These are phyloP conservation scores for Centella asiatica DNA, from an alignment of 129 eudicot genomes.

Conservation along the genomic window DNA sequence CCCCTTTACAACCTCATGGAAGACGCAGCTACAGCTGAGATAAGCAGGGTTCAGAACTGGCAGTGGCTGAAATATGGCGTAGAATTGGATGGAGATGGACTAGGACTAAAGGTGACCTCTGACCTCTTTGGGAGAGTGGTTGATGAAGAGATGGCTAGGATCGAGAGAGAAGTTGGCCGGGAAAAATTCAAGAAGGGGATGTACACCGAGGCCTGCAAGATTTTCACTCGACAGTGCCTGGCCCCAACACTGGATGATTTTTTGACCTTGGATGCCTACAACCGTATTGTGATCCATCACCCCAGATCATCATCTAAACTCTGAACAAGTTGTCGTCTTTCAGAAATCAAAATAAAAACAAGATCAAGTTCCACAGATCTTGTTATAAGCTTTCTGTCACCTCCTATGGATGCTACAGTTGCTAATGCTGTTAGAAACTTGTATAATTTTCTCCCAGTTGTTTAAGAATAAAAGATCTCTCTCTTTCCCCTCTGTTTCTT, in stretches of 20 bases:
- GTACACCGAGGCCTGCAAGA: constrained; percentile 74
- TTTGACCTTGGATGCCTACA: constrained; percentile 69
- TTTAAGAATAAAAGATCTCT: no score
- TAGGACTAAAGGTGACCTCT: constrained; percentile 48
- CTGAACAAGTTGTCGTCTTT: constrained; percentile 9
- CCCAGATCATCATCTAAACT: constrained; percentile 65
- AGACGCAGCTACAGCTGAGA: constrained; percentile 95
- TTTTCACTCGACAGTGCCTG: constrained; percentile 63
- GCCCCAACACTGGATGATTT: constrained; percentile 60
- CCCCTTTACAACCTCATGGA: constrained; percentile 95
- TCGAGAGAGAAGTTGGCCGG: constrained; percentile 62
- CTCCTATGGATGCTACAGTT: not conserved
- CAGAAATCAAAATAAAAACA: not conserved
- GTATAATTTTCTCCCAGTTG: no score
- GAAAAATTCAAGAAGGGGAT: constrained; percentile 67
- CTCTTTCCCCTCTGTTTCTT: no score
- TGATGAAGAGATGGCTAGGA: constrained; percentile 80
- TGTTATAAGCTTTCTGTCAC: constrained; percentile 10
- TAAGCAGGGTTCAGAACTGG: constrained; percentile 93
- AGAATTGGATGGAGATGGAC: constrained; percentile 72
- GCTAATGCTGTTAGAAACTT: not conserved
- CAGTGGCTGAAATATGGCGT: constrained; percentile 81
- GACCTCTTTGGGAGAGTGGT: constrained; percentile 76
- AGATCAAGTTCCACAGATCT: not conserved
- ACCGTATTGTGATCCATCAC: constrained; percentile 59